A percentile compares a stretch with the other conserved stretches of the same genome.
These are phyloP conservation scores for Biancaea sappan DNA, from an alignment of 306 rosid species.

Conservation along the genomic window DNA sequence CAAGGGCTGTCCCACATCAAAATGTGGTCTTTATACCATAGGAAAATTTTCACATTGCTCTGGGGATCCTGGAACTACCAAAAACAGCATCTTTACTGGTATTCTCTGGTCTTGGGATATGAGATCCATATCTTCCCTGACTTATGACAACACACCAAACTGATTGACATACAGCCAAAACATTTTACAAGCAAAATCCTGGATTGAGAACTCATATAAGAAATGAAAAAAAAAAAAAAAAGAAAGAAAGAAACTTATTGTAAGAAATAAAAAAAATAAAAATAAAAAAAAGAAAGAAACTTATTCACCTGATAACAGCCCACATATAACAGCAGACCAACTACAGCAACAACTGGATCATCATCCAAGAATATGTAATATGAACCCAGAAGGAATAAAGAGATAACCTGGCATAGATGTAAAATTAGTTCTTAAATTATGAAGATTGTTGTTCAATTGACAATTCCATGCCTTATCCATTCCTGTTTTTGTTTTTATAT, in stretches of 20 bases:
- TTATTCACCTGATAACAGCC: conserved; percentile 90
- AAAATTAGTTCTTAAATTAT: conserved; percentile 7
- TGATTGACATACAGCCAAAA: neutral
- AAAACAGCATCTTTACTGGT: neutral
- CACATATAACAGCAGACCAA: conserved; percentile 80
- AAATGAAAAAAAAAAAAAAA: conserved; percentile 30
- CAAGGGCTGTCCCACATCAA: neutral
- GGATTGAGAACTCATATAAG: conserved; percentile 4
- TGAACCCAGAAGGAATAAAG: conserved; percentile 86
- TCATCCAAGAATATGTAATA: conserved; percentile 77
- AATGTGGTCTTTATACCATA: neutral
- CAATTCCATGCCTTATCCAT: conserved; percentile 8
- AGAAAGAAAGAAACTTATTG: no score
- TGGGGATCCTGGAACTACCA: neutral
- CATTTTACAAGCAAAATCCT: neutral
- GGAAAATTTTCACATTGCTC: neutral
- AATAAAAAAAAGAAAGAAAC: no score
- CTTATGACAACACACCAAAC: neutral
- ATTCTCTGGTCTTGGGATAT: neutral
- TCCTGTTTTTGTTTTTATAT: conserved; percentile 5
- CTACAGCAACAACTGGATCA: conserved; percentile 67
- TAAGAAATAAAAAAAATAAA: conserved; percentile 29
- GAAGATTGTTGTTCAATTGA: conserved; percentile 13
- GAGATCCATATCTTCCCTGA: neutral
- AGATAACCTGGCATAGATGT: conserved; percentile 65